A percentile compares a stretch with the other conserved stretches of the same genome.
Evolutionary conservation across 176 grass and related monocot genomes (phyloP).

Genomic region (Bothriochloa decipiens): DNA sequence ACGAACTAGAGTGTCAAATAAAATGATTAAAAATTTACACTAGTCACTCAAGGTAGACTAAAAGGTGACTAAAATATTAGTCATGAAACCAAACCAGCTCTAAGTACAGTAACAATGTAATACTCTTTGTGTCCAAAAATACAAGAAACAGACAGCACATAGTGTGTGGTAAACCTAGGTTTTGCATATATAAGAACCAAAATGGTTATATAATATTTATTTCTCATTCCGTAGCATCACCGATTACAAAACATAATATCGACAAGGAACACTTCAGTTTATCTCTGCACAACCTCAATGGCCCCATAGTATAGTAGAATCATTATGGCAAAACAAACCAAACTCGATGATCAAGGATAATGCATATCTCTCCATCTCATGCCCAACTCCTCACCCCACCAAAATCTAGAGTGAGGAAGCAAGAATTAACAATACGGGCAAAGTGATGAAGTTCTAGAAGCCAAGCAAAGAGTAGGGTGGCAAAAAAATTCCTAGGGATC

Average conservation of each 20-base stretch:
- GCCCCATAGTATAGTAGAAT: slow-evolving; percentile 43
- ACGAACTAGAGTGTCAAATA: too few species aligned
- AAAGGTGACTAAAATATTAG: too few species aligned
- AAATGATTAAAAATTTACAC: too few species aligned
- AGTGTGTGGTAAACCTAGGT: neutral
- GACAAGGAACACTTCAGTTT: slow-evolving; percentile 41
- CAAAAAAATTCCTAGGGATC: slow-evolving; percentile 52
- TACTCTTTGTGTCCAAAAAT: neutral
- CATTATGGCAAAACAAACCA: slow-evolving; percentile 43
- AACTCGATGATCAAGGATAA: slow-evolving; percentile 36
- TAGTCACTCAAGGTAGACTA: too few species aligned
- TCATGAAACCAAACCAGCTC: too few species aligned
- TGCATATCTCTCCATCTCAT: slow-evolving; percentile 46
- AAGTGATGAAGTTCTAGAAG: slow-evolving; percentile 50
- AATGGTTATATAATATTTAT: slow-evolving; percentile 26
- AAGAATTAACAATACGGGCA: slow-evolving; percentile 69
- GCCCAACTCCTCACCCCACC: slow-evolving; percentile 67
- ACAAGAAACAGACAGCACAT: neutral
- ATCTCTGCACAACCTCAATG: slow-evolving; percentile 39
- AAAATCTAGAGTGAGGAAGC: slow-evolving; percentile 79
- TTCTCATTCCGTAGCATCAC: slow-evolving; percentile 1
- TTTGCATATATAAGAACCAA: slow-evolving; percentile 10
- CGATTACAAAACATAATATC: slow-evolving; percentile 16
- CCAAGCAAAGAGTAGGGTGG: slow-evolving; percentile 38
- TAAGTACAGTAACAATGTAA: neutral